These are phyloP conservation scores for Sporobolomyces pararoseus DNA, from an alignment of 768 basidiomycete species.

Conservation along the genomic window DNA sequence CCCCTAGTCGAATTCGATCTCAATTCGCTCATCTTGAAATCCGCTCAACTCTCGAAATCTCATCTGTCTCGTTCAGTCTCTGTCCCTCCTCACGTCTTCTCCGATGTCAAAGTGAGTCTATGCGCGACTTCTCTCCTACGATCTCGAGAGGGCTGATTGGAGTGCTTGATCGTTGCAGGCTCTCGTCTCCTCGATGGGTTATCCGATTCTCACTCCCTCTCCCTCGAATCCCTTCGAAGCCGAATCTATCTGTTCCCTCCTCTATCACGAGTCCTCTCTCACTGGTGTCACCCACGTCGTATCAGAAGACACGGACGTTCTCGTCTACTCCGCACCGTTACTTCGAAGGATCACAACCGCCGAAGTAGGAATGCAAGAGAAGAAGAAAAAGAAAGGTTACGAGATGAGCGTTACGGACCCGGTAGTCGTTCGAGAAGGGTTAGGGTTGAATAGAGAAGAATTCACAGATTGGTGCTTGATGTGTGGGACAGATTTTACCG, in stretches of 20 bases:
- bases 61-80: conserved; percentile 5
- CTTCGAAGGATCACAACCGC: conserved; percentile 3
- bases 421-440: background rate
- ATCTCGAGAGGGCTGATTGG: background rate
- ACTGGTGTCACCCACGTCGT: conserved; percentile 30
- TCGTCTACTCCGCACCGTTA: conserved; percentile 29
- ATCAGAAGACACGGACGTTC: conserved; percentile 40
- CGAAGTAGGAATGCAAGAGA: background rate
- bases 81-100: conserved; percentile 6
- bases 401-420: conserved; percentile 32
- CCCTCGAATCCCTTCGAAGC: conserved; percentile 27
- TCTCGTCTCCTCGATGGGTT: conserved; percentile 22
- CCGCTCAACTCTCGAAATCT: conserved; percentile 5
- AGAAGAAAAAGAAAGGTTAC: background rate
- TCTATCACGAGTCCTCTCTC: background rate
- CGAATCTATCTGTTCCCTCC: conserved; percentile 31
- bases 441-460: conserved; percentile 16
- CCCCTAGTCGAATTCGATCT: background rate
- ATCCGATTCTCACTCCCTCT: conserved; percentile 22
- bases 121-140: background rate
- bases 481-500: conserved; percentile 39
- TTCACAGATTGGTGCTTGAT: conserved; percentile 33
- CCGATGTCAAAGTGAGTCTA: conserved; percentile 14
- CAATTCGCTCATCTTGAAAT: background rate
- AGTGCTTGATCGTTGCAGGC: background rate